Evolutionary conservation across 1,284 basidiomycete genomes (phyloP), one percentile per base, ranked within the genome.

Genomic region (Volvariella volvacea): DNA sequence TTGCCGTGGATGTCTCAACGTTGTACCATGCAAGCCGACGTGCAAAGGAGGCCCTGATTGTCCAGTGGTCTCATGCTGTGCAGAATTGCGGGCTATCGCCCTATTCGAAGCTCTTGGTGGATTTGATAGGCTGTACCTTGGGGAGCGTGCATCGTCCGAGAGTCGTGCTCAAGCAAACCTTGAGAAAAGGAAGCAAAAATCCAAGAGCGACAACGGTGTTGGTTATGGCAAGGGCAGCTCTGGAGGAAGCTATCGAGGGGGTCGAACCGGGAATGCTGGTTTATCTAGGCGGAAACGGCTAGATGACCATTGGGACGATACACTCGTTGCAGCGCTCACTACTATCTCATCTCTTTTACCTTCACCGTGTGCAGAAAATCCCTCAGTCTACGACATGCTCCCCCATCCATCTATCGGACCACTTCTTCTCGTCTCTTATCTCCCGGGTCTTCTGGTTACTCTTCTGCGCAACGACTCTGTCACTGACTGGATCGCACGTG

Each of bases 161-260:
- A 58, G 61, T 31, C 64, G 74, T 3, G 67, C 66, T 7, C 54
- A 59, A 37, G 59, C 60, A 1, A 57, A 58, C 7, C 50, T 64
- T 1, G 34, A 15, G 8, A 20, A 36, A n/a, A 56, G 58, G 19
- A 51, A 58, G 36, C 56, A 54, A 16, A 53, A 53, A 34, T 42
- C 42, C 16, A 36, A 38, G 1, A 41, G 44, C 2, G 47, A 44
- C 32, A 57, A 44, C 15, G 55, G 62, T 44, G 71, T 76, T 2
- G 74, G 74, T 6, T 72, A 70, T 17, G 71, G 73, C 8, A 73
- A 74, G 2, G 76, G 73, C n/a, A 74, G 74, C 1, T 76, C 75
- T 53, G 62, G 63, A 33, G 31, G 42, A 30, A 36, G 41, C 4
- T 25, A 25, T 22, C 3, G 25, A 28, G 12, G 21, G 31, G 48